A percentile compares a stretch with the other conserved stretches of the same genome.
Evolutionary conservation across 805 yeast species (phyloP).

Genomic region (Pichia thaimueangensis): DNA sequence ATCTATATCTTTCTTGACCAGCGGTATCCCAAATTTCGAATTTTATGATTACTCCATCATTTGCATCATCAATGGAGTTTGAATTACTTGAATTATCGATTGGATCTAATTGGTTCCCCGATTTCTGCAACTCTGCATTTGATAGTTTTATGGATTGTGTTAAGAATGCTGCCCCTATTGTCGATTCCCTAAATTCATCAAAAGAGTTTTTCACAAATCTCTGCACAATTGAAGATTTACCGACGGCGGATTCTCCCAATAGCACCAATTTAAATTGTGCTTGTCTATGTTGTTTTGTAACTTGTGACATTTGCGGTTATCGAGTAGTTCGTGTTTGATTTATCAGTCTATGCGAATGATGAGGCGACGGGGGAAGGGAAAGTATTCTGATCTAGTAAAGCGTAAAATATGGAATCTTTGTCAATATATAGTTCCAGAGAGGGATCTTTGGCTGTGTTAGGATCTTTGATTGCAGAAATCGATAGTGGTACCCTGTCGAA

Average conservation of each 20-base stretch:
- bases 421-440: no score
- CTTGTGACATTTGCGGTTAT: background rate
- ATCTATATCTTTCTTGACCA: slow-evolving; percentile 74
- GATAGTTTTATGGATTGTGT: slow-evolving; percentile 47
- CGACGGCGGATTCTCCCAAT: slow-evolving; percentile 58
- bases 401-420: no score
- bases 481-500: no score
- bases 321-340: no score
- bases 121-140: slow-evolving; percentile 27
- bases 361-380: no score
- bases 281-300: slow-evolving; percentile 1
- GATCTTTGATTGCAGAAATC: no score
- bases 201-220: slow-evolving; percentile 69
- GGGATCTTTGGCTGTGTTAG: no score
- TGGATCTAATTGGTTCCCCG: background rate
- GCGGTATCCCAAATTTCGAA: slow-evolving; percentile 71
- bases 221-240: slow-evolving; percentile 60
- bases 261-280: slow-evolving; percentile 58
- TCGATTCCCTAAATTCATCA: slow-evolving; percentile 68
- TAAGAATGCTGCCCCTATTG: slow-evolving; percentile 80
- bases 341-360: no score
- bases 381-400: no score
- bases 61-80: slow-evolving; percentile 20
- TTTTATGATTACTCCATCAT: slow-evolving; percentile 34
- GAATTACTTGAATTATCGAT: background rate